Evolutionary conservation across 441 rosid species (phyloP), one percentile per base, ranked within the genome.

Genomic region (Populus tomentosa): DNA sequence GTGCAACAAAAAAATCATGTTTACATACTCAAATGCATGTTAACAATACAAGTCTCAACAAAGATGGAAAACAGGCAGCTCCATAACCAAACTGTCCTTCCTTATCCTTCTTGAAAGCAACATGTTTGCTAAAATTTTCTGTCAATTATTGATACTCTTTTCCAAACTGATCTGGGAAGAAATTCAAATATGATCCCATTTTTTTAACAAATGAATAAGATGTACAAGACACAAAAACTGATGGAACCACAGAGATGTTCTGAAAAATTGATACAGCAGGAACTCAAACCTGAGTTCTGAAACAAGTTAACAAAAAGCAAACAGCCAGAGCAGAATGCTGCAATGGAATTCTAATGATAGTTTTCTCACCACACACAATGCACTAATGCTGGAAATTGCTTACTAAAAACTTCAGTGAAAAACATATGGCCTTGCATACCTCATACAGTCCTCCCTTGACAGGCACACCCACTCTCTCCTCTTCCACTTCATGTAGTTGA

Each of bases 401-500:
- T 13, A 30, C 38, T 67, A 18, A 67, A 67, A 30, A 32, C 38
- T 6, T 67, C 21, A 10, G 7, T 67, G 35, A 66, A 14, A 62
- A 30, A 30, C 36, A 30, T 70, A 24, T n/a, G 1, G 69, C 73
- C 5, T 9, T 24, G 24, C 11, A 59, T 83, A 92, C 99, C 98
- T 96, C 98, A 74, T 92, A 92, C 6, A 96, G 91, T 75, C 98
- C 98, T 78, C 99, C 99, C 87, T 96, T 96, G 75, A 96, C 98
- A 76, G 98, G 98, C 50, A 92, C 99, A 69, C 98, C 98, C 32
- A 94, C 99, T 85, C 98, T 89, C 86, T 92, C 98, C 80, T 94
- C 98, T 82, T 92, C 99, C 59, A 69, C 82, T 75, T 81, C 93
- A 83, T 83, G 87, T 28, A 89, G 73, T 70, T 84, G 74, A 28